A percentile compares a stretch with the other conserved stretches of the same genome.
These are phyloP conservation scores for Ustilago bromivora DNA, from an alignment of 1,284 basidiomycete species.

Conservation along the genomic window DNA sequence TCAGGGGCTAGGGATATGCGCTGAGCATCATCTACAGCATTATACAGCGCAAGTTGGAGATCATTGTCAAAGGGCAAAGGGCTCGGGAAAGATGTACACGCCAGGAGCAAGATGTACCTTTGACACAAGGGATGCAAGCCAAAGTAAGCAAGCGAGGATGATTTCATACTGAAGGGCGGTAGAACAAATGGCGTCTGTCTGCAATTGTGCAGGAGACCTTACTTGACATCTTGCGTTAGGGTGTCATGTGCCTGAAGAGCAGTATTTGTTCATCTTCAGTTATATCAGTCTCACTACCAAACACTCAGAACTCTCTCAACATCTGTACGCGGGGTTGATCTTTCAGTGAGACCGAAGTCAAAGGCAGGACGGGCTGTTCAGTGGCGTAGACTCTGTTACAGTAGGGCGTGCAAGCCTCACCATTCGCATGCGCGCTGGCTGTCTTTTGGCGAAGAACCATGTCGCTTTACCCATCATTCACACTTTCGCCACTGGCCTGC, in stretches of 20 bases:
- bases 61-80: not conserved
- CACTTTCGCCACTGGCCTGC: not conserved
- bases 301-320: not conserved
- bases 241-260: slow-evolving; percentile 1
- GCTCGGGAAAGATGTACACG: not conserved
- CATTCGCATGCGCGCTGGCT: not conserved
- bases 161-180: not conserved
- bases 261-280: not conserved
- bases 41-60: not conserved
- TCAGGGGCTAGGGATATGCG: not conserved
- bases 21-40: not conserved
- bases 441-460: not conserved
- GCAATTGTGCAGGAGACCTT: not conserved
- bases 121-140: not conserved
- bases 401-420: not conserved
- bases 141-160: not conserved
- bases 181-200: not conserved
- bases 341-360: not conserved
- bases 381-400: not conserved
- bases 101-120: slow-evolving; percentile 5
- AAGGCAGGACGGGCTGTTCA: not conserved
- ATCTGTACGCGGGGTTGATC: not conserved
- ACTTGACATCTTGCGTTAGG: slow-evolving; percentile 3
- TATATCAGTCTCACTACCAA: not conserved
- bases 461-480: not conserved